Base-by-base conservation (phyloP, 495 filamentous ascomycete species). In the Sabuloglossum arenarium region DNA sequence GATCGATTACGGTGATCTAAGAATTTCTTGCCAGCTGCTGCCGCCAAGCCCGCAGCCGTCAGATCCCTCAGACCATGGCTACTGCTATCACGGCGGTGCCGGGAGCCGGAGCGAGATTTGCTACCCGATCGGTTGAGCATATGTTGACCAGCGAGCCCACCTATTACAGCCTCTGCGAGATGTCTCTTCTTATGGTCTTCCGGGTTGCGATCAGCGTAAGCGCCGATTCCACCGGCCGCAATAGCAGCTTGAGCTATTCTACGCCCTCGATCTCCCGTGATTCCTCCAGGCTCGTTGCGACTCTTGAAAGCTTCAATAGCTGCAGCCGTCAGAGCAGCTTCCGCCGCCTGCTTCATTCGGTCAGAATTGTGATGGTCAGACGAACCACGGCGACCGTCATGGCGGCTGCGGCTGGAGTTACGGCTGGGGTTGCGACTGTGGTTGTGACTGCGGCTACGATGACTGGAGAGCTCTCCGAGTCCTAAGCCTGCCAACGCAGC, bases 261-360 rank as follows among this genome's bases (percentile, higher is more conserved):
- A 67, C 84, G 87, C 56, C 86, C 86, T 67, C 94, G 94, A 30
- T 81, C 79, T 47, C 88, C 88, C 32, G 76, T 81, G 85, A 86
- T 93, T 0, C 79, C 76, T 51, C 88, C 88, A 0, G 85, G 83
- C 50, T 87, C 82, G 61, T 91, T 93, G 64, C 87, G 84, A 37
- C 81, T 75, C 34, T 85, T 79, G 75, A 93, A 93, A 28, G 88
- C 88, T 70, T 94, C 86, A 24, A 85, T 78, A 10, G 86, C 88
- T 58, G 87, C 88, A 54, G 88, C 87, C 37, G 88, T 75, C 39
- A 94, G 68, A 6, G 88, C 90, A 21, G 88, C 87, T 67, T 85
- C 84, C 61, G 86, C 84, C 42, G 88, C 88, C 65, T 94, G 86
- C 57, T 84, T 76, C 61, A 91, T 80, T 57, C 76, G 75, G 42